Evolutionary conservation across 1,139 yeast species (phyloP), one percentile per base, ranked within the genome.

Genomic region (Geotrichum bryndzae): DNA sequence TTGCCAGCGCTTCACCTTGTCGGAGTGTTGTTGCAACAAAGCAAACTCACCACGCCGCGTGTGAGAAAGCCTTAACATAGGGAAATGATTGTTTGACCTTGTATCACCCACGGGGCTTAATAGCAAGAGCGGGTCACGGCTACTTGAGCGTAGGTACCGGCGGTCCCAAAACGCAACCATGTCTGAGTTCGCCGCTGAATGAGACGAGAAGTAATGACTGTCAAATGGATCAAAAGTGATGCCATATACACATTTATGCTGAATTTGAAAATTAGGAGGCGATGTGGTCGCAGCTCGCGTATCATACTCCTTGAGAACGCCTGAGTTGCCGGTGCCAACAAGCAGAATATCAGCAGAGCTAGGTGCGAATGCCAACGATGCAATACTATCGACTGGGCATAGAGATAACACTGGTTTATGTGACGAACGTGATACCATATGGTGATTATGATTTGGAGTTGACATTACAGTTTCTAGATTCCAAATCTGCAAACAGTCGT

Each of bases 141-240:
- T 70, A 7, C 23, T n/a, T 18, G 48, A 23, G 29, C 76, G 68
- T 64, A 90, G 73, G 66, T 82, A 85, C 64, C 97, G 80, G 64
- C 96, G 80, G 72, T 92, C 98, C 96, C 96, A 92, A 15, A 91
- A 80, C 0, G 94, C 86, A 62, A 91, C 76, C 0, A 95, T 83
- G 1, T 97, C 96, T 69, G 89, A 95, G 68, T 90, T 97, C 59
- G 90, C 83, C 66, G 83, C 83, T 0, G 96, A 85, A 51, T 90
- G 23, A n/a, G 48, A 41, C 22, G 48, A 84, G 73, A 90, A 89
- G 66, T 83, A 80, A 73, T 83, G 80, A 50, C 80, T 81, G 64
- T 82, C 79, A 68, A 85, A 84, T 2, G 88, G 94, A 70, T 90
- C 94, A 51, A 87, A 78, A 8, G 82, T 79, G 55, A 92, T 80